Evolutionary conservation across 108 stramenopile species (phyloP).

Genomic region (Cyclostephanos tholiformis): DNA sequence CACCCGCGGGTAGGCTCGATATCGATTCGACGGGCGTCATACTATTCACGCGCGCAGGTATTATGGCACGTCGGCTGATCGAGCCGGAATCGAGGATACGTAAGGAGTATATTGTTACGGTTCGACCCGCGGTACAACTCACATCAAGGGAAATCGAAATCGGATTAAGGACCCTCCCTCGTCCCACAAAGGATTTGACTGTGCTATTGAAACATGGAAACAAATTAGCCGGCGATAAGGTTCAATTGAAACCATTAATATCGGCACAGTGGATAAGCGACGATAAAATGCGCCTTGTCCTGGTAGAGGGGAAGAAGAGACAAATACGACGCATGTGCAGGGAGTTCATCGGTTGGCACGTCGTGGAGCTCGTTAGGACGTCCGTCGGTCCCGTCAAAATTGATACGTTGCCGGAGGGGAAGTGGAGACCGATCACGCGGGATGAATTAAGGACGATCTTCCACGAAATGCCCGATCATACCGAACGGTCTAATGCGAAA

Average conservation of each 20-base stretch:
- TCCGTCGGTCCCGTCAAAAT: conserved; percentile 69
- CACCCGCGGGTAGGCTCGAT: conserved; percentile 78
- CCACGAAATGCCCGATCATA: not conserved
- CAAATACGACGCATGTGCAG: conserved; percentile 82
- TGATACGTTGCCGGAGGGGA: conserved; percentile 55
- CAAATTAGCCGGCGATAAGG: conserved; percentile 44
- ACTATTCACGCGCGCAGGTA: conserved; percentile 70
- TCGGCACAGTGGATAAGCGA: conserved; percentile 59
- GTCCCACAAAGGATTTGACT: conserved; percentile 47
- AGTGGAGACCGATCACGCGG: conserved; percentile 57
- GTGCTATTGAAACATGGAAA: conserved; percentile 49
- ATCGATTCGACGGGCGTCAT: conserved; percentile 70
- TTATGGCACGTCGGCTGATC: conserved; percentile 70
- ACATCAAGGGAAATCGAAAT: conserved; percentile 50
- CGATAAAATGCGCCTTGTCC: conserved; percentile 56
- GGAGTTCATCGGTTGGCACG: conserved; percentile 72
- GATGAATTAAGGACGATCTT: conserved; percentile 34
- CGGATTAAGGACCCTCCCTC: conserved; percentile 43
- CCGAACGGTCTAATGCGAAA: not conserved
- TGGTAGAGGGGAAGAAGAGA: conserved; percentile 75
- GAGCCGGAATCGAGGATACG: conserved; percentile 49
- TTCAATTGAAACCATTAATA: conserved; percentile 57
- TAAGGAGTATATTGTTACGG: conserved; percentile 82
- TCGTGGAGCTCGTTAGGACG: conserved; percentile 55
- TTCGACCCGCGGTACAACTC: conserved; percentile 46